phyloP scores from a whole-genome alignment of 2,329 filamentous ascomycete species.

The Colletotrichum horii region DNA sequence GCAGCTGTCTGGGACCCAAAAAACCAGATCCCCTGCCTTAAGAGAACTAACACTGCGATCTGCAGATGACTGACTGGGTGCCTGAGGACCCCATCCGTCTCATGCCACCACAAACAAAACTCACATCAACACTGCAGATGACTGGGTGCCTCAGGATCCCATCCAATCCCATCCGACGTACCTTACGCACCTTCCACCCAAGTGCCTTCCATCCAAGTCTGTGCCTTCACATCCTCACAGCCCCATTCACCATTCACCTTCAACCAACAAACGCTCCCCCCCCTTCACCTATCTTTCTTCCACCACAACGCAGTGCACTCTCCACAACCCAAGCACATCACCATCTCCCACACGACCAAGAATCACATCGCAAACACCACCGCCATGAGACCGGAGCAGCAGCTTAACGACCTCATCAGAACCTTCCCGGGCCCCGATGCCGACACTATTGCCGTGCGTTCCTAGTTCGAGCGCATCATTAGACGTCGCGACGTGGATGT shows the following conservation, averaged over 20 bases:
- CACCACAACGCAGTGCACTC: neutral
- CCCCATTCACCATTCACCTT: neutral
- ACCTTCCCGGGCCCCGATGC: neutral
- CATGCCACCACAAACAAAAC: neutral
- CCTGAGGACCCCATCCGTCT: neutral
- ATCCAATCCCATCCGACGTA: neutral
- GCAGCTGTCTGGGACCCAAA: neutral
- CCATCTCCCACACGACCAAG: neutral
- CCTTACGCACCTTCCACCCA: neutral
- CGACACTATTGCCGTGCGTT: neutral
- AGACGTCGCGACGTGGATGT: neutral
- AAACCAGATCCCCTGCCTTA: neutral
- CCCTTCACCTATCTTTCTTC: neutral
- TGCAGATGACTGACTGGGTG: neutral
- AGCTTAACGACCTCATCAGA: neutral
- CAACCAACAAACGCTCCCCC: neutral
- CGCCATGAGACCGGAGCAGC: neutral
- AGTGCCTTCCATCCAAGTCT: too few relatives aligned
- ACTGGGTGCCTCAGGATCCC: neutral
- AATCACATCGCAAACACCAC: neutral
- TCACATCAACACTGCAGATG: neutral
- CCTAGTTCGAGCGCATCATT: neutral
- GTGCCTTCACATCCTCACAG: neutral
- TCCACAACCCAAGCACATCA: neutral
- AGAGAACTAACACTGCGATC: neutral